Conservation (phyloP, 305 asterid genomes). For the Caryopteris hybrid region DNA sequence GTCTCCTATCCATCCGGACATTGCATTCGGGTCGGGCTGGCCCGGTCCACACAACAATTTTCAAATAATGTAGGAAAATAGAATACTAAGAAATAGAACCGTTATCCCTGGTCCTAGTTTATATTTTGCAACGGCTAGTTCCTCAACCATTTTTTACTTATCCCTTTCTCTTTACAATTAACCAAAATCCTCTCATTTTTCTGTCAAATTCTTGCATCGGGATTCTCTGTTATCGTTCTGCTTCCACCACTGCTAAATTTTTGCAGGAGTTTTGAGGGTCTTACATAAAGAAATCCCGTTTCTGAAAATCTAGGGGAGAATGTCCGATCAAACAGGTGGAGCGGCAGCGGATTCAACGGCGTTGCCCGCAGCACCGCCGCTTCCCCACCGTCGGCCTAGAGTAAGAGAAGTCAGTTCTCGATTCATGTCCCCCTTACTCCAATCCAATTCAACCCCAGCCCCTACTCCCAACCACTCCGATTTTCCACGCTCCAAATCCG, state of each 20-base stretch:
- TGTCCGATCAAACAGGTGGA: slow-evolving; percentile 32
- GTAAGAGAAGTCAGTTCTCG: slow-evolving; percentile 79
- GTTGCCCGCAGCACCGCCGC: slow-evolving; percentile 31
- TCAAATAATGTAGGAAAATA: not conserved
- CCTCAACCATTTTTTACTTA: not conserved
- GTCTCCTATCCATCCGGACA: not conserved
- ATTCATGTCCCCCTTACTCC: slow-evolving; percentile 67
- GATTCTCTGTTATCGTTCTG: not conserved
- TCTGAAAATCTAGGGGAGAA: not conserved
- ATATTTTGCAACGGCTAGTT: slow-evolving; percentile 31
- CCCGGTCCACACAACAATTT: slow-evolving; percentile 3
- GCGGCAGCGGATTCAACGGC: slow-evolving; percentile 14
- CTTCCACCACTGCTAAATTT: slow-evolving; percentile 14
- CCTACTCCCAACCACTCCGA: slow-evolving; percentile 32
- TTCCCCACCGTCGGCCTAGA: slow-evolving; percentile 58
- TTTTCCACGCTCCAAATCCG: slow-evolving; percentile 47
- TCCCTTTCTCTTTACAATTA: not conserved
- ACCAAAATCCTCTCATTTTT: not conserved
- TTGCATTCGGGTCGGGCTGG: slow-evolving; percentile 9
- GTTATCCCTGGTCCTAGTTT: slow-evolving; percentile 10
- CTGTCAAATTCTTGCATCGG: slow-evolving; percentile 15
- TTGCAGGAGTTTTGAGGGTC: not conserved
- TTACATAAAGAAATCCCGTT: not conserved
- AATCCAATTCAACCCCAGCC: slow-evolving; percentile 41
- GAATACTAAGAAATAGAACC: slow-evolving; percentile 15